Evolutionary conservation across 768 basidiomycete species (phyloP), one percentile per base, ranked within the genome.

Genomic region (Pholiota conissans): DNA sequence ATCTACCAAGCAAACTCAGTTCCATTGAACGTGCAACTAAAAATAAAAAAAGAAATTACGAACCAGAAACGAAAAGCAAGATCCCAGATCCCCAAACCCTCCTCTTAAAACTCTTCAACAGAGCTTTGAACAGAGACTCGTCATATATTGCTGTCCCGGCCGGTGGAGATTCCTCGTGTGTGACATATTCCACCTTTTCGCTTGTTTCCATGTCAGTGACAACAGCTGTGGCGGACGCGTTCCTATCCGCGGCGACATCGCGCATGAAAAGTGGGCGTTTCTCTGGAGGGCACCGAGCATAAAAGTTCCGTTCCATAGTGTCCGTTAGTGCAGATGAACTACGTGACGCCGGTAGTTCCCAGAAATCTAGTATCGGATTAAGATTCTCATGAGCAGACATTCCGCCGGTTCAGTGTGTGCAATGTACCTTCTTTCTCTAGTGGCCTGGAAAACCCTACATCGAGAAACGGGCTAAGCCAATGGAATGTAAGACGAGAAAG

Each of bases 371-470:
- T 30, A 24, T 30, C 1, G 10, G 30, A 49, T 26, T 18, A 3
- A 5, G n/a, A 24, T 26, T 27, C 11, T 22, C 18, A 11, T 39
- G 37, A 39, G n/a, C n/a, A 4, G n/a, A 18, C 2, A 39, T 18
- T 39, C 37, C 37, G 20, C 13, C 13, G 30, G 30, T n/a, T n/a
- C n/a, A n/a, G n/a, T n/a, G n/a, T n/a, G n/a, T n/a, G n/a, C n/a
- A n/a, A n/a, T n/a, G 14, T 34, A 82, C 85, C 85, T 45, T 86
- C 84, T 64, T 79, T 76, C 69, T 83, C 73, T 9, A 85, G 61
- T 0, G 84, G 84, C 49, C 85, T 73, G 10, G 83, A 79, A 63
- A 80, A 87, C 1, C 85, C 85, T 13, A 86, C 84, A 28, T 73
- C 70, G 4, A 86, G 72, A 58, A 87, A 78, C 1, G 84, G 75